phyloP scores from a whole-genome alignment of 1,284 basidiomycete species.

The Singerocomus rubriflavus region DNA sequence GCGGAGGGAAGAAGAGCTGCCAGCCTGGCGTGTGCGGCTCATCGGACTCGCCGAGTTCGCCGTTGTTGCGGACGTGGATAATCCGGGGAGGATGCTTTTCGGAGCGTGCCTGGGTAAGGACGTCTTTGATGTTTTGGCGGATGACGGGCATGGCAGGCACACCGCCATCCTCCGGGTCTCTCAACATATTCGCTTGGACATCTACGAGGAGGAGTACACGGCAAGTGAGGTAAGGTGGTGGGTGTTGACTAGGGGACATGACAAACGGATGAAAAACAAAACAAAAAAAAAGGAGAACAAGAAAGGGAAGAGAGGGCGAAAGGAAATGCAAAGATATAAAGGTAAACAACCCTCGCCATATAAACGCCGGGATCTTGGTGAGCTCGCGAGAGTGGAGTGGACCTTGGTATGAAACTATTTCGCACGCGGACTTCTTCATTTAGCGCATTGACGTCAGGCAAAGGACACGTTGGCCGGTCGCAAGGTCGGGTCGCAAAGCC shows the following conservation, averaged over 20 bases:
- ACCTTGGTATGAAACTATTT: too few species aligned
- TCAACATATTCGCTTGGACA: slow-evolving; percentile 51
- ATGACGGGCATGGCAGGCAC: slow-evolving; percentile 47
- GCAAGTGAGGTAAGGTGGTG: slow-evolving; percentile 16
- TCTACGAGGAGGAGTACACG: slow-evolving; percentile 62
- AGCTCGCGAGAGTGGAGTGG: neutral
- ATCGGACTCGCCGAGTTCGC: slow-evolving; percentile 58
- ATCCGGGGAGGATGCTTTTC: slow-evolving; percentile 52
- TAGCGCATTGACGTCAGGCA: slow-evolving; percentile 25
- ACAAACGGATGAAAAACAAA: neutral
- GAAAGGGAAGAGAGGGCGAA: neutral
- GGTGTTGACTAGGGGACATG: slow-evolving; percentile 26
- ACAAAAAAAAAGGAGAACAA: neutral
- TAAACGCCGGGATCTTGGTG: slow-evolving; percentile 1
- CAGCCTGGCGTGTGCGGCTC: slow-evolving; percentile 51
- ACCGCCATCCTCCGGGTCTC: slow-evolving; percentile 47
- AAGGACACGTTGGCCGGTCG: too few species aligned
- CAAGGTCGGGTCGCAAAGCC: too few species aligned
- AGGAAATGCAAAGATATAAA: neutral
- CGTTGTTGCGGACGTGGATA: slow-evolving; percentile 63
- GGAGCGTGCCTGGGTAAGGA: slow-evolving; percentile 51
- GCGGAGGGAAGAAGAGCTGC: slow-evolving; percentile 53
- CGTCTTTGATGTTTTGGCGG: slow-evolving; percentile 44
- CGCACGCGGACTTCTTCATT: too few species aligned
- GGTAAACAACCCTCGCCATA: slow-evolving; percentile 7